Base-by-base conservation (phyloP, 179 eudicot genomes). In the Gypsophila paniculata region DNA sequence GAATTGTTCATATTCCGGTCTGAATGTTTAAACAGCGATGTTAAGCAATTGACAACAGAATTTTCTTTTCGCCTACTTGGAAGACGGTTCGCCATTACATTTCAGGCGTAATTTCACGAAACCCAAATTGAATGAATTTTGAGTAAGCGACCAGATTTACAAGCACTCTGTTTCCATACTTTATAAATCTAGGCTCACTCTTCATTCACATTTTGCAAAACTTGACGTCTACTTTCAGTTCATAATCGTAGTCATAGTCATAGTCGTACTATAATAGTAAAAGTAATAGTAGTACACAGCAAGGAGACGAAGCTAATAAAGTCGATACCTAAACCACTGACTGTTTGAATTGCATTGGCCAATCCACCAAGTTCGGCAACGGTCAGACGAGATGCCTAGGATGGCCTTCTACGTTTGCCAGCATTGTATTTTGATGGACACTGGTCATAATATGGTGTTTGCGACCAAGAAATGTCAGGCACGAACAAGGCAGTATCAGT, bases 391-490 rank as follows among this genome's bases (percentile, higher is more conserved):
- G 65, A 62, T 48, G 55, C 48, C 74, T 84, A 89, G 55, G 69
- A 71, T n/a, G 77, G 78, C 71, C 84, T 75, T 65, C 66, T 70
- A 70, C 90, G 70, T 71, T 86, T 85, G 42, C 77, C 74, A 65
- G 42, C 71, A 52, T 66, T 49, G 18, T 76, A 71, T 26, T 23
- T 57, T 8, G 78, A 60, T 38, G 69, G 80, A 65, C 61, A 66
- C 21, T 55, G 77, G 55, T 38, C 61, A 13, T 67, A 32, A 55
- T 72, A 76, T 72, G 81, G 85, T 34, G 66, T 11, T 42, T 74
- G 65, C 2, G 78, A 68, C 82, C 75, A 76, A 72, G 74, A 71
- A 69, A 91, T 82, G 68, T 94, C 96, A 32, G 97, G 99, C 64
- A 94, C 97, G 76, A 74, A 91, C 23, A 71, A 79, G 34, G 86